Evolutionary conservation across 2,329 filamentous ascomycete species (phyloP), one percentile per base, ranked within the genome.

Genomic region (Bipolaris cookei): DNA sequence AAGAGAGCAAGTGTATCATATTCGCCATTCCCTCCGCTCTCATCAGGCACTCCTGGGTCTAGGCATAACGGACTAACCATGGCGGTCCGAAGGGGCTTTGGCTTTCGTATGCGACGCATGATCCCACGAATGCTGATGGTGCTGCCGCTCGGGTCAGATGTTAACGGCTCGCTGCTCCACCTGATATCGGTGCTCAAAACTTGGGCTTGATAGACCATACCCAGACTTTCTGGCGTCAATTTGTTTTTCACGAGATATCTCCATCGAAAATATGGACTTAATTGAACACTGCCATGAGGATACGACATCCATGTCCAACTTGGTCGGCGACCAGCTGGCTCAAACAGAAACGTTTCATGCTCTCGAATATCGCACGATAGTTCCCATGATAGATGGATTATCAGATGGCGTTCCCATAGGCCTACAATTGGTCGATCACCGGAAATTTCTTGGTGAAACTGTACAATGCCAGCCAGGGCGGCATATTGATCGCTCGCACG

Each of bases 271-370:
- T n/a, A n/a, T n/a, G n/a, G n/a, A n/a, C n/a, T n/a, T n/a, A n/a
- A n/a, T n/a, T 14, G 4, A 11, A 52, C 41, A 32, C 49, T 45
- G 20, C 34, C 50, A 18, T 39, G 50, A n/a, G 7, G 6, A 34
- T 30, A 52, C 2, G 41, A 32, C 41, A 52, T 52, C 41, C 41
- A 52, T 6, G 50, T 45, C 39, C 49, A 44, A 25, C 41, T 52
- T 7, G 50, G 41, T 10, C 21, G 34, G 1, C 34, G n/a, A 7
- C 10, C 11, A 38, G 10, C 16, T 16, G 8, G n/a, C 1, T 38
- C 20, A 4, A 21, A 2, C 6, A 38, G 23, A 18, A 34, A 3
- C 13, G 5, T 14, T 35, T 13, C 23, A n/a, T 39, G 16, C 8
- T 52, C 16, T 3, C 13, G 32, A 38, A 11, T 8, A 3, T 51